Conservation (phyloP, 345 rosid species). For the Eucalyptus erythrocorys region DNA sequence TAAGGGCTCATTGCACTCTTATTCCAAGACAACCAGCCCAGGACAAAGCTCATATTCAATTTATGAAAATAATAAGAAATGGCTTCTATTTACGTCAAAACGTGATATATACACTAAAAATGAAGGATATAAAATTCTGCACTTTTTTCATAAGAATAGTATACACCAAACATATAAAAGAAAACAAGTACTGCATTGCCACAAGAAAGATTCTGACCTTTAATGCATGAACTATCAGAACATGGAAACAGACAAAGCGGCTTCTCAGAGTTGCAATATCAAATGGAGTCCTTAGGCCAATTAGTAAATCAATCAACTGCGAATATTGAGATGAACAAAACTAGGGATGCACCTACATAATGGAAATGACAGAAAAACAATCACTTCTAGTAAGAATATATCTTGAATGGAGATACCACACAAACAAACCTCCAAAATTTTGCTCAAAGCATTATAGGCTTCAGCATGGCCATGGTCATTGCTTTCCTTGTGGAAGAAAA, state of each 20-base stretch:
- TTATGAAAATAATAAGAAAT: too few relatives aligned
- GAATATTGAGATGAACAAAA: slow-evolving; percentile 52
- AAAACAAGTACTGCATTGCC: not conserved
- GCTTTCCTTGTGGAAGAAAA: slow-evolving; percentile 10
- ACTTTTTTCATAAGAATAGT: too few relatives aligned
- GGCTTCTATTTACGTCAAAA: too few relatives aligned
- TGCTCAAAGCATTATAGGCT: slow-evolving; percentile 61
- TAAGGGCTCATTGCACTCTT: too few relatives aligned
- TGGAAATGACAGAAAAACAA: not conserved
- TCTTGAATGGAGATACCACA: not conserved
- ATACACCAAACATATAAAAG: too few relatives aligned
- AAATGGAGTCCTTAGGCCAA: slow-evolving; percentile 44
- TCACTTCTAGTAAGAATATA: not conserved
- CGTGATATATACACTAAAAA: too few relatives aligned
- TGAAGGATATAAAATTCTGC: too few relatives aligned
- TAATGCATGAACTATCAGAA: slow-evolving; percentile 53
- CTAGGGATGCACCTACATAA: slow-evolving; percentile 62
- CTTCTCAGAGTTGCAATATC: slow-evolving; percentile 37
- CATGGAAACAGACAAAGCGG: slow-evolving; percentile 66
- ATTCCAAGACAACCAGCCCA: too few relatives aligned
- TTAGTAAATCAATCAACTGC: slow-evolving; percentile 64
- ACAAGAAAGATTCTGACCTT: slow-evolving; percentile 28
- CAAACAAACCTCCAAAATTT: slow-evolving; percentile 48
- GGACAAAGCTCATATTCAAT: too few relatives aligned
- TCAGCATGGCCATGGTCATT: slow-evolving; percentile 41